phyloP scores from a whole-genome alignment of 768 basidiomycete species.

The Suillus brevipes region DNA sequence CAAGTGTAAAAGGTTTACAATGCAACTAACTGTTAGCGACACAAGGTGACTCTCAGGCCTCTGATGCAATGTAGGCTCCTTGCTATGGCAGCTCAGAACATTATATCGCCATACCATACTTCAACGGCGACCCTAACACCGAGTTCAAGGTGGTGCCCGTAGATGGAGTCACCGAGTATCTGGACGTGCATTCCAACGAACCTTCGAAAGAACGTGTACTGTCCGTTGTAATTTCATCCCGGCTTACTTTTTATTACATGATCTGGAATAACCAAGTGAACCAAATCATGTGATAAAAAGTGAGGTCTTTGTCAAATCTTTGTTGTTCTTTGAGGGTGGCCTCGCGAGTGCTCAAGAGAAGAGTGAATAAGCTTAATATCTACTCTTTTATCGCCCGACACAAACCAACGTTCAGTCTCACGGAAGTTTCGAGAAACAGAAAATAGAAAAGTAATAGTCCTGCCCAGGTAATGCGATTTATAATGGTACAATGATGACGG shows the following conservation, averaged over 20 bases:
- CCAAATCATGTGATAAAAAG: too few species aligned
- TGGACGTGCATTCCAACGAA: background rate
- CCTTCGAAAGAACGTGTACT: too few species aligned
- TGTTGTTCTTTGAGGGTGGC: background rate
- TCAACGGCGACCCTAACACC: background rate
- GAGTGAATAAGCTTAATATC: background rate
- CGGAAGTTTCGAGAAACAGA: background rate
- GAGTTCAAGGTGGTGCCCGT: background rate
- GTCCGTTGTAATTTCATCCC: too few species aligned
- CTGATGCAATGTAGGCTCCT: background rate
- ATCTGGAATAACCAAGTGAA: too few species aligned
- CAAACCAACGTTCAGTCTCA: background rate
- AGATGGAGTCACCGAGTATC: conserved; percentile 7
- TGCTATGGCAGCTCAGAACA: conserved; percentile 5
- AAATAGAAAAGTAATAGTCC: background rate
- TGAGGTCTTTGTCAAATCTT: background rate
- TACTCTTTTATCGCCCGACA: background rate
- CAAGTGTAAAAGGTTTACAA: too few species aligned
- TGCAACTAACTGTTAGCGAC: background rate
- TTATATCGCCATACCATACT: background rate
- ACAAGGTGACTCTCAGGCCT: conserved; percentile 10
- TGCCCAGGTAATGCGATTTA: background rate
- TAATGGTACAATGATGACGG: background rate
- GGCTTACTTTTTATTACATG: too few species aligned
- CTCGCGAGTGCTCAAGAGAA: background rate